Base-by-base conservation (phyloP, 2,329 filamentous ascomycete genomes). In the Penicillium brasilianum region DNA sequence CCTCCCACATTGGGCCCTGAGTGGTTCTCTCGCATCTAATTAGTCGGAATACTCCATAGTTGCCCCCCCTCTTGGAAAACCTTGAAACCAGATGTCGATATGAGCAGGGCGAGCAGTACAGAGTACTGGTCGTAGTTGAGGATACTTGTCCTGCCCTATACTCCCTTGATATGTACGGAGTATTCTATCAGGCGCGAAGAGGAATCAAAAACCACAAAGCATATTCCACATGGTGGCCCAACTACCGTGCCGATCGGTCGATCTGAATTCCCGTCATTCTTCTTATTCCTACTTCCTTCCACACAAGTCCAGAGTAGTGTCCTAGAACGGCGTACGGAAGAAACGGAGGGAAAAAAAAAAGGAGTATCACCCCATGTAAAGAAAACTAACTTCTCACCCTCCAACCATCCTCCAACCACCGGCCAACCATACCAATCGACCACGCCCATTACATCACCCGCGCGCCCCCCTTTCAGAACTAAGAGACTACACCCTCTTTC, bases 361-460 rank as follows among this genome's bases (percentile, higher is more conserved):
- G 32, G 10, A 25, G 22, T 8, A 30, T 30, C 44, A 28, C n/a
- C n/a, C n/a, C 1, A 28, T 48, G 44, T 28, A 4, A 18, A 20
- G 20, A 18, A 34, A 20, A 32, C 46, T 49, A 64, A 58, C 56
- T 37, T 20, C 10, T 22, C 34, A 43, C 39, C 32, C 54, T 48
- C 43, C 20, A 20, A 28, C 20, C 20, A 22, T 16, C 20, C 44
- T 48, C 13, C 20, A 46, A 22, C 32, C 25, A 22, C 43, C 18
- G 18, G 18, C 37, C 22, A 28, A 8, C 43, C 13, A 46, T 14
- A 46, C 43, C 22, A 4, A 25, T 22, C 7, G 13, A 30, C 25
- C 50, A 39, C 50, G 44, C 30, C 43, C 48, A 66, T 66, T 66
- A 65, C 62, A 65, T 65, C 62, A 65, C 63, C 58, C 57, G 36